Conservation (phyloP, 495 filamentous ascomycete genomes). For the Choiromyces venosus region DNA sequence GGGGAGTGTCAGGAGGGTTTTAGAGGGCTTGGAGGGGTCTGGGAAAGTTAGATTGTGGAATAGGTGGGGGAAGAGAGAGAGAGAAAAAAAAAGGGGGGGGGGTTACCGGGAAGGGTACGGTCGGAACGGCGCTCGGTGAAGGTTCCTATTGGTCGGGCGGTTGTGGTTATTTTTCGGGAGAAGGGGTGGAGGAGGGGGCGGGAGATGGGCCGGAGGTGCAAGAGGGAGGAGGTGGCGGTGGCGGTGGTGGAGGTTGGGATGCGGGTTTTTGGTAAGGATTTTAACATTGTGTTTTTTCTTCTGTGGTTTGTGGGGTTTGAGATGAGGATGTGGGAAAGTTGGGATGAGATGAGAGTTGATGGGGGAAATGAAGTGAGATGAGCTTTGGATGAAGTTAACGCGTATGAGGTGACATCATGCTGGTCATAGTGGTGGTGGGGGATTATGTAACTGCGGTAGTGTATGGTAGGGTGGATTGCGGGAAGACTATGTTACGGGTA, state of each 20-base stretch:
- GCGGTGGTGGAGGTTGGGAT: not conserved
- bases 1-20: not conserved
- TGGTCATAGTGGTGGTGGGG: not conserved
- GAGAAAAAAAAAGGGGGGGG: not conserved
- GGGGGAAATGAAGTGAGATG: not conserved
- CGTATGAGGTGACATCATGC: not conserved
- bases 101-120: constrained; percentile 64
- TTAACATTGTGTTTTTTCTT: not conserved
- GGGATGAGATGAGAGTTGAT: not conserved
- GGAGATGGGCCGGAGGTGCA: too few species aligned
- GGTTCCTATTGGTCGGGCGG: not conserved
- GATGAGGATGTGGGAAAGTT: not conserved
- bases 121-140: constrained; percentile 73
- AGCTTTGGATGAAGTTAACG: not conserved
- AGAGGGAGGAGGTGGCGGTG: not conserved
- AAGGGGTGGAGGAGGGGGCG: not conserved
- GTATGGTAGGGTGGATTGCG: not conserved
- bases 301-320: not conserved
- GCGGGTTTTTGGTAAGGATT: not conserved
- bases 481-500: not conserved
- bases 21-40: not conserved
- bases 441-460: not conserved
- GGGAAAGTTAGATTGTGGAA: too few species aligned
- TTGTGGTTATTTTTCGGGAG: not conserved
- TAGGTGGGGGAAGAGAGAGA: too few species aligned